These are phyloP conservation scores for Calamus simplicifolius DNA, from an alignment of 176 grass and related monocot species.

Conservation along the genomic window DNA sequence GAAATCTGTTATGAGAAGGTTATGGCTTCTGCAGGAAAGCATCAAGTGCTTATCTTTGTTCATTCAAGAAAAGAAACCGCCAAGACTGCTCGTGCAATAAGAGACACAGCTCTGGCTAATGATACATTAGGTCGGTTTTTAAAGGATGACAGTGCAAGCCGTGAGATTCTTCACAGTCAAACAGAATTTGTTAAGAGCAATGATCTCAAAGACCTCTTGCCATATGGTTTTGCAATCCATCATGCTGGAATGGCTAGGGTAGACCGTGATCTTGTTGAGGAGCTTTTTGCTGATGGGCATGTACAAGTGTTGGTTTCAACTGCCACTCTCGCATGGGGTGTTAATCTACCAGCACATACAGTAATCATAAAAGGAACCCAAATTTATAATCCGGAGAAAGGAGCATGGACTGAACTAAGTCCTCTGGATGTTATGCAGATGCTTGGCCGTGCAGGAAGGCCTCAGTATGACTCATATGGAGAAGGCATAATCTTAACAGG, in stretches of 20 bases:
- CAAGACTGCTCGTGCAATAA: constrained; percentile 86
- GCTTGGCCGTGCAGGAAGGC: constrained; percentile 95
- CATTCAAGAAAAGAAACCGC: constrained; percentile 92
- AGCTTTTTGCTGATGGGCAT: constrained; percentile 79
- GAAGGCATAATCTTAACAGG: constrained; percentile 94
- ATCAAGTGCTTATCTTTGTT: constrained; percentile 97
- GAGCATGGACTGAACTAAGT: constrained; percentile 93
- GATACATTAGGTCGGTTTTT: constrained; percentile 76
- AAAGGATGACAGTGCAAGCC: constrained; percentile 82
- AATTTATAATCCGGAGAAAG: constrained; percentile 97
- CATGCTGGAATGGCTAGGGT: constrained; percentile 85
- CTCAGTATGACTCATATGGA: constrained; percentile 90
- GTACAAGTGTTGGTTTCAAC: constrained; percentile 92
- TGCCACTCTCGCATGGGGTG: constrained; percentile 91
- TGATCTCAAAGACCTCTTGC: constrained; percentile 85
- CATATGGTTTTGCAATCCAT: constrained; percentile 97
- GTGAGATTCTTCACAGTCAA: constrained; percentile 78
- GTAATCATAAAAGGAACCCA: constrained; percentile 98
- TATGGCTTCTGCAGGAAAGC: constrained; percentile 79
- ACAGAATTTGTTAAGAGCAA: constrained; percentile 87
- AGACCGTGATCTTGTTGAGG: constrained; percentile 79
- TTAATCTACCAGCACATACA: constrained; percentile 90
- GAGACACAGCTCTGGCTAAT: constrained; percentile 74
- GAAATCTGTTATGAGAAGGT: constrained; percentile 96
- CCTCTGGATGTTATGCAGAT: constrained; percentile 98